Conservation (phyloP, 306 rosid genomes). For the Fragaria nilgerrensis region DNA sequence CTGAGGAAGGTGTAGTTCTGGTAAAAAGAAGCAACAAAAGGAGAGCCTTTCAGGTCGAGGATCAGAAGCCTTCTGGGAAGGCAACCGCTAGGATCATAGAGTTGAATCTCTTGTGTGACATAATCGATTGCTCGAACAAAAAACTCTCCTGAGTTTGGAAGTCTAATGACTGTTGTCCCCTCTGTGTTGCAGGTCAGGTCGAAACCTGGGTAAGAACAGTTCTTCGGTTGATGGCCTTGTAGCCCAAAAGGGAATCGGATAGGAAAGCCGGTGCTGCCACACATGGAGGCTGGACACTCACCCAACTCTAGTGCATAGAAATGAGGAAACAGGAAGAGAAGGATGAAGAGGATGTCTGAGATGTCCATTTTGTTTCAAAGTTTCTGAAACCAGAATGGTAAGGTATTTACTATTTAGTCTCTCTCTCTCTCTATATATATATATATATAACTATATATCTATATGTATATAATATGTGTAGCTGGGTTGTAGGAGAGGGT, state of each 20-base stretch:
- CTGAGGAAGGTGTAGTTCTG: constrained; percentile 52
- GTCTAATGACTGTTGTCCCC: constrained; percentile 33
- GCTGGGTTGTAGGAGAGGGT: constrained; percentile 17
- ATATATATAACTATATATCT: neutral
- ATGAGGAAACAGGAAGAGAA: constrained; percentile 34
- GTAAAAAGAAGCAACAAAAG: constrained; percentile 32
- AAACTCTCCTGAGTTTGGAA: constrained; percentile 48
- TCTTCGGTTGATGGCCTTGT: constrained; percentile 20
- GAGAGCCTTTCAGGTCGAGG: constrained; percentile 55
- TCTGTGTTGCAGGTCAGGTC: constrained; percentile 40
- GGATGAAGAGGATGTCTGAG: constrained; percentile 27
- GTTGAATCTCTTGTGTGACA: constrained; percentile 39
- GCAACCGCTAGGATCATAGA: constrained; percentile 56
- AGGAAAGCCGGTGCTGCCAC: constrained; percentile 29
- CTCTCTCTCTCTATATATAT: neutral
- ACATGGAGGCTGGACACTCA: constrained; percentile 38
- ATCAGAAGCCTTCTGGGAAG: constrained; percentile 51
- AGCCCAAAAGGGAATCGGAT: constrained; percentile 67
- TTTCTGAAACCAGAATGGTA: constrained; percentile 13
- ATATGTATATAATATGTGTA: neutral
- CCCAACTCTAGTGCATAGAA: constrained; percentile 18
- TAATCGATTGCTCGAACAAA: constrained; percentile 49
- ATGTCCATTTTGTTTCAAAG: constrained; percentile 35
- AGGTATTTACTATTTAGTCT: constrained; percentile 16
- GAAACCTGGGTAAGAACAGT: constrained; percentile 71